Evolutionary conservation across 2,329 filamentous ascomycete genomes (phyloP), one percentile per base, ranked within the genome.

Genomic region (Aspergillus niger): DNA sequence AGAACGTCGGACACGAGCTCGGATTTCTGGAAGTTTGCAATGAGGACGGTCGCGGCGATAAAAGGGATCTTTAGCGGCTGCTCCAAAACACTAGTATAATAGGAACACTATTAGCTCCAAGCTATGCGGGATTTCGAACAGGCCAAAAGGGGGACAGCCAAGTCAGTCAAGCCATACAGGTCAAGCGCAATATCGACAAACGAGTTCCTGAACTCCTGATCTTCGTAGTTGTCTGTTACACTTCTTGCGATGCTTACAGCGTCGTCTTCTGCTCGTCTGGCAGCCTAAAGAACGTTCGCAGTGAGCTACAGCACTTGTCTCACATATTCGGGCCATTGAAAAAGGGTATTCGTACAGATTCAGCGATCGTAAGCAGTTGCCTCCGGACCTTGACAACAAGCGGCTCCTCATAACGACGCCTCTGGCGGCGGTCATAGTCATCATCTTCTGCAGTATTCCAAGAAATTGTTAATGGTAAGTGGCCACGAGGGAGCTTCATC

Each of bases 31-130:
- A 86, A 85, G 79, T 98, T 97, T 66, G 89, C 85, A 59, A 92
- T 85, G 60, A 97, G 83, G 47, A 96, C 85, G 13, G 94, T 88
- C 20, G 91, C 91, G 8, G 93, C 92, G 39, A 96, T 85, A 74
- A 97, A 98, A 0, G 95, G 94, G n/a, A 92, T 96, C 82, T 98
- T 98, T 76, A 99, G 89, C 1, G 95, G 95, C 79, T 99, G 95
- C 79, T 99, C 95, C 38, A 91, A 75, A 47, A 90, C 84, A 66
- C 85, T 87, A 61, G 26, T 50, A 32, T 22, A 24, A 61, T 32
- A 30, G 6, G 10, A 43, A 70, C 63, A 32, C 22, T 72, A 68
- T 70, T 43, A 66, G 55, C 49, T 15, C 60, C 44, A 30, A 13
- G 32, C 36, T 15, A 55, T 43, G 48, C 60, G 57, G 38, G 47